Conservation (phyloP, 192 early-diverging fungal genomes). For the Backusella luteola region DNA sequence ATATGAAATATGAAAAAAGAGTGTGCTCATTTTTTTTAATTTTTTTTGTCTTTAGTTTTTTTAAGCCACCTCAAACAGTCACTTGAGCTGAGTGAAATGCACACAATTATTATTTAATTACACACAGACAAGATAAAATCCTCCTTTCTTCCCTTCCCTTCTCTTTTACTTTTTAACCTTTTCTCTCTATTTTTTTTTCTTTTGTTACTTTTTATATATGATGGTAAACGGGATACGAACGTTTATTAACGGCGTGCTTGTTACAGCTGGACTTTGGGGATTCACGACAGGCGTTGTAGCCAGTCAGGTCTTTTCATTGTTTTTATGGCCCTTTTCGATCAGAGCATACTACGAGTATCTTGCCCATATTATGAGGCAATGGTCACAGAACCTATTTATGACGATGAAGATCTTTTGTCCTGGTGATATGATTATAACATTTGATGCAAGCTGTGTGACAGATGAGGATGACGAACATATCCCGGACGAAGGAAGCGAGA, state of each 20-base stretch:
- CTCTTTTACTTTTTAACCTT: not conserved
- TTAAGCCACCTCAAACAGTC: slow-evolving; percentile 10
- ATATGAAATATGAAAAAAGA: not conserved
- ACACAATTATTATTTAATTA: not conserved
- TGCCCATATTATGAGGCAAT: slow-evolving; percentile 22
- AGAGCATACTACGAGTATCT: slow-evolving; percentile 10
- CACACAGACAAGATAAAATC: not conserved
- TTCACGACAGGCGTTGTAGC: not conserved
- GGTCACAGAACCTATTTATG: slow-evolving; percentile 43
- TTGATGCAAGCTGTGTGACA: slow-evolving; percentile 36
- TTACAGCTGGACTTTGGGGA: not conserved
- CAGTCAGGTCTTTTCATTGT: slow-evolving; percentile 2
- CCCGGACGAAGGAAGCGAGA: not conserved
- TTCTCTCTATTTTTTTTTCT: not conserved
- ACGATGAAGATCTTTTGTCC: slow-evolving; percentile 55
- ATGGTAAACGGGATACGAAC: slow-evolving; percentile 1
- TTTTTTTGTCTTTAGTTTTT: not conserved
- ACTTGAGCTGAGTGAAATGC: slow-evolving; percentile 4
- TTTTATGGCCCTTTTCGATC: slow-evolving; percentile 18
- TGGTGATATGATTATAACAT: slow-evolving; percentile 43
- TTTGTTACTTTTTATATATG: not conserved
- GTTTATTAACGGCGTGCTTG: not conserved
- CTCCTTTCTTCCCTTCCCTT: not conserved
- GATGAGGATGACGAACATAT: slow-evolving; percentile 17
- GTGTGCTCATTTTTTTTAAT: not conserved